Percentiles rank a stretch among this genome's conserved stretches.
Conservation (phyloP, 805 yeast species). For the Ogataea minuta region DNA sequence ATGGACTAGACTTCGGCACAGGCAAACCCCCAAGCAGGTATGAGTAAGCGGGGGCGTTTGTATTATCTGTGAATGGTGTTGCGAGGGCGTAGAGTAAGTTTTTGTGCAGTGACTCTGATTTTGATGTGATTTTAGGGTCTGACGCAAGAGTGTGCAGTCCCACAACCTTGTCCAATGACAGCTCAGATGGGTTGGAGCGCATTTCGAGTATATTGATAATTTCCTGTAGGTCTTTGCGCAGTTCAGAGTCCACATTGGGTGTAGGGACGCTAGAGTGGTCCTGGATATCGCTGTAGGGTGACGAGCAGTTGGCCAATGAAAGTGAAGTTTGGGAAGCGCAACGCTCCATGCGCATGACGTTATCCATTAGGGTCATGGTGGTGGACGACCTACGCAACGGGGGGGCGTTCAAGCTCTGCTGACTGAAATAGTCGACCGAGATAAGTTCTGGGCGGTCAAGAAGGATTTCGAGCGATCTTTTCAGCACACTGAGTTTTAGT, state of each 20-base stretch:
- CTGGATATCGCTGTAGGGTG: slow-evolving; percentile 3
- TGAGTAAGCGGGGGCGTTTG: slow-evolving; percentile 9
- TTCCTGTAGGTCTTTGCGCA: slow-evolving; percentile 42
- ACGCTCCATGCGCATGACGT: slow-evolving; percentile 35
- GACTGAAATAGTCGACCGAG: slow-evolving; percentile 6
- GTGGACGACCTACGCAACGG: slow-evolving; percentile 19
- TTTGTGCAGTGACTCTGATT: slow-evolving; percentile 42
- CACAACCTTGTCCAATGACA: slow-evolving; percentile 37
- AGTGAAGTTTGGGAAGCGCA: slow-evolving; percentile 48
- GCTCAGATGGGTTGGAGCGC: slow-evolving; percentile 25
- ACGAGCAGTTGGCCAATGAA: slow-evolving; percentile 34
- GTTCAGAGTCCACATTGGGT: slow-evolving; percentile 3
- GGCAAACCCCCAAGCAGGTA: slow-evolving; percentile 28
- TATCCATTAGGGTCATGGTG: slow-evolving; percentile 23
- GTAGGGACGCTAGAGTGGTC: not conserved
- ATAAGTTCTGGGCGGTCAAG: slow-evolving; percentile 54
- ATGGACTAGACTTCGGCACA: slow-evolving; percentile 23
- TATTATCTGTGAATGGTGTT: slow-evolving; percentile 57
- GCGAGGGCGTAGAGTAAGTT: slow-evolving; percentile 62
- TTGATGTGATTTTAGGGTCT: slow-evolving; percentile 35
- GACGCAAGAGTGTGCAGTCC: slow-evolving; percentile 59
- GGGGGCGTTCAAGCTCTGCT: not conserved
- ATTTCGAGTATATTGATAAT: slow-evolving; percentile 48
- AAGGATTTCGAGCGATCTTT: slow-evolving; percentile 71
- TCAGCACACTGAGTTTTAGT: slow-evolving; percentile 68